Base-by-base conservation (phyloP, 495 filamentous ascomycete species). In the Aspergillus diversus region DNA sequence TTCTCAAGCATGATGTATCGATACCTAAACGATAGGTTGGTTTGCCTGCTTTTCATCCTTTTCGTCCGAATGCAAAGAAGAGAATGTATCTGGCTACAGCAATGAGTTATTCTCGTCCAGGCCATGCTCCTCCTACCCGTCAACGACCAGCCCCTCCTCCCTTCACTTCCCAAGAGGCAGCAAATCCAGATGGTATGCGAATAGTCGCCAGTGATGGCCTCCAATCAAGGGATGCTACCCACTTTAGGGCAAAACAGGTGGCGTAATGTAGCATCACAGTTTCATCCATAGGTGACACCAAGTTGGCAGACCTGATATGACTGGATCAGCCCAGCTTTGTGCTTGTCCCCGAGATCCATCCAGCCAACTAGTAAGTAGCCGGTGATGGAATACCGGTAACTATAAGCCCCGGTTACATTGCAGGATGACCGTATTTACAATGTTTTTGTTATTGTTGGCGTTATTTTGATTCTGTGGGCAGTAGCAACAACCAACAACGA, bases 391-490 rank as follows among this genome's bases (percentile, higher is more conserved):
- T 57, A 37, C 39, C 60, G 33, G 59, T 55, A 48, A 27, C 13
- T 48, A 60, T 39, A 17, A 58, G 55, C 61, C 59, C 56, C 43
- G 60, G 64, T 66, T 66, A 57, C 64, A 66, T 66, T 60, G 60
- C 64, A 66, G 60, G 31, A 42, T 43, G 16, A 49, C 49, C 31
- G 33, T 53, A 46, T 53, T 60, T 32, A 53, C 54, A 49, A 55
- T 59, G 16, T 49, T 33, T 49, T 57, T 57, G 12, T 43, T 49
- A 21, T 32, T 31, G 13, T 48, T 59, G 3, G 50, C 6, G n/a
- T 35, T 59, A 15, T 59, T 50, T 49, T 16, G 12, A 34, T 50
- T 50, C 51, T 32, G 51, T n/a, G 17, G 11, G n/a, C 31, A 53
- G n/a, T n/a, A 32, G 33, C 13, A 34, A 27, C 21, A 27, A 27